These are phyloP conservation scores for Solanum chaucha DNA, from an alignment of 257 asterid species.

Conservation along the genomic window DNA sequence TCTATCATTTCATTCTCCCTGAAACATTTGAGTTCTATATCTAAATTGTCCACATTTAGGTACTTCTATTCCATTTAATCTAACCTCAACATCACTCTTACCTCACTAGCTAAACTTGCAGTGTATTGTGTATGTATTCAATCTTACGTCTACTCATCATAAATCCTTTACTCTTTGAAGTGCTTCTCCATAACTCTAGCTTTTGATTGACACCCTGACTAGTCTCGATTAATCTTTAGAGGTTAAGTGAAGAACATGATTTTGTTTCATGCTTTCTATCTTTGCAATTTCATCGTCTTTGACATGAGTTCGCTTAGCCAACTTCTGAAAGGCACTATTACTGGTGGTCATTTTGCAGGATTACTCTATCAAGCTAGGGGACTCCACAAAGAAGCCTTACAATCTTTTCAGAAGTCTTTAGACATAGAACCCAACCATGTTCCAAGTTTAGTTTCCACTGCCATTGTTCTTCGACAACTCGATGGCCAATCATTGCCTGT, in stretches of 20 bases:
- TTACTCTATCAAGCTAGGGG: conserved; percentile 55
- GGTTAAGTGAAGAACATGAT: background rate
- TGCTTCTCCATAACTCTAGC: background rate
- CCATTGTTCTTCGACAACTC: conserved; percentile 36
- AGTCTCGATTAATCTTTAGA: background rate
- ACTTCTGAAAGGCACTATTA: background rate
- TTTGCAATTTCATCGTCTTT: background rate
- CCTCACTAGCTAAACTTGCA: background rate
- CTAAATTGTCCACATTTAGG: background rate
- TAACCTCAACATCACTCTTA: background rate
- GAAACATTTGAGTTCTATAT: background rate
- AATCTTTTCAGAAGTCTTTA: conserved; percentile 53
- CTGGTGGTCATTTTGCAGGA: conserved; percentile 29
- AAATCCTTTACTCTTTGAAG: background rate
- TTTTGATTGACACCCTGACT: background rate
- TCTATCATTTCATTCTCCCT: background rate
- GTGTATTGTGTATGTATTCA: background rate
- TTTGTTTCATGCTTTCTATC: background rate
- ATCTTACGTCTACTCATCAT: background rate
- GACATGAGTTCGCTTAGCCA: background rate
- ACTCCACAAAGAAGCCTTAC: conserved; percentile 53
- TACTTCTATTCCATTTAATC: background rate
- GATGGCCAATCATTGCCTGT: conserved; percentile 47
- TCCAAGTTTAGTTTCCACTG: conserved; percentile 72
- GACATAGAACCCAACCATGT: conserved; percentile 72